Percentiles rank a stretch among this genome's conserved stretches.
These are phyloP conservation scores for Kernera saxatilis DNA, from an alignment of 345 rosid species.

Conservation along the genomic window DNA sequence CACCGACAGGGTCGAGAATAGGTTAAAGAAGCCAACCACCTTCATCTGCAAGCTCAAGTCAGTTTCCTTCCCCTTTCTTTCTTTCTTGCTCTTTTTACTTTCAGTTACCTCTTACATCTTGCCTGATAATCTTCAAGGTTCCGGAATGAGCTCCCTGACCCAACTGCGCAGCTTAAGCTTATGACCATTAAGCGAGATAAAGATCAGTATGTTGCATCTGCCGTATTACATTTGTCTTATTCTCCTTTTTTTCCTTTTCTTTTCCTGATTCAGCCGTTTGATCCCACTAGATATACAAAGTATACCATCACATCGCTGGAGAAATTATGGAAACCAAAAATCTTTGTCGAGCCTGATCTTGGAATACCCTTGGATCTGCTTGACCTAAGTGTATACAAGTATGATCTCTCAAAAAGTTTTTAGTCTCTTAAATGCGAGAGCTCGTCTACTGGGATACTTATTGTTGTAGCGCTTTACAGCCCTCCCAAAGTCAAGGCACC, in stretches of 20 bases:
- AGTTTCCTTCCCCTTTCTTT: conserved; percentile 34
- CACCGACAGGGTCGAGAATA: conserved; percentile 78
- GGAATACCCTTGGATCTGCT: conserved; percentile 97
- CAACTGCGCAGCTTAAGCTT: conserved; percentile 83
- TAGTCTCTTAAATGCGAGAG: not conserved
- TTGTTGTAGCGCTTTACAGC: conserved; percentile 34
- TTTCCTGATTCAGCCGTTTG: not conserved
- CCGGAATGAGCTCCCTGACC: conserved; percentile 97
- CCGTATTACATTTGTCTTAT: not conserved
- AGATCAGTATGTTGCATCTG: conserved; percentile 63
- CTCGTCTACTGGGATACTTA: conserved; percentile 17
- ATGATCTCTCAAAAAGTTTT: conserved; percentile 19
- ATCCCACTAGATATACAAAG: conserved; percentile 63
- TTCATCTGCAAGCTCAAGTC: conserved; percentile 98
- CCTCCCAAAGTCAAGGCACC: conserved; percentile 59
- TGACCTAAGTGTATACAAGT: conserved; percentile 96
- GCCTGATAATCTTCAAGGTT: conserved; percentile 53
- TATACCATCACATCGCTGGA: conserved; percentile 87
- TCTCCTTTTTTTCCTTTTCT: not conserved
- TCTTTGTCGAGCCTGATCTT: conserved; percentile 93
- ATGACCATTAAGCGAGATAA: conserved; percentile 76
- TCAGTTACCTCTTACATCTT: not conserved
- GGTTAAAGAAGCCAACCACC: conserved; percentile 98
- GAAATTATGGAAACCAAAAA: conserved; percentile 83
- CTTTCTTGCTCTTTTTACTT: not conserved